phyloP scores from a whole-genome alignment of 352 stramenopile species.

The Phytophthora sp. region DNA sequence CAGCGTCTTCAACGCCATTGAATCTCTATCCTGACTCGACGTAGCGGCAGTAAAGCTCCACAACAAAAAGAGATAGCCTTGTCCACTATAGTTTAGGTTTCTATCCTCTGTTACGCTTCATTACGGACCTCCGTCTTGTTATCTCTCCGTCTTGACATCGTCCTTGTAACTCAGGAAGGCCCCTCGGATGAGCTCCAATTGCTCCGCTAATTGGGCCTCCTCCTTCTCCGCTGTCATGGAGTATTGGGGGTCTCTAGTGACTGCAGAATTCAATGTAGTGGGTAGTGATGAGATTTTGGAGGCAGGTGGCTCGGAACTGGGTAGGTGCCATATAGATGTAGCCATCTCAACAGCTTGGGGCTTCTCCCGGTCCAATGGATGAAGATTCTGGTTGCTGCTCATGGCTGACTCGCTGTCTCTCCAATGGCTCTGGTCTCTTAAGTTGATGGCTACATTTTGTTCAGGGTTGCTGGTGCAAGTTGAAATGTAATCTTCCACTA shows the following conservation, averaged over 20 bases:
- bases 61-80: too few species aligned
- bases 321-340: slow-evolving; percentile 1
- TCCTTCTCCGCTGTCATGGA: slow-evolving; percentile 2
- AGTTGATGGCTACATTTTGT: not conserved
- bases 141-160: not conserved
- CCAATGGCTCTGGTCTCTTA: not conserved
- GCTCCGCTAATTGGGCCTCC: slow-evolving; percentile 34
- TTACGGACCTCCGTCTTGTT: not conserved
- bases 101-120: not conserved
- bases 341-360: slow-evolving; percentile 4
- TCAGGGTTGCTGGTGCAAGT: not conserved
- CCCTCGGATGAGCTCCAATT: slow-evolving; percentile 45
- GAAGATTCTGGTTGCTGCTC: not conserved
- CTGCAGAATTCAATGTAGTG: not conserved
- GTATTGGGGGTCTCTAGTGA: not conserved
- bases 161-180: slow-evolving; percentile 43
- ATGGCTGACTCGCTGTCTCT: not conserved
- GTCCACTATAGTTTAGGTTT: too few species aligned
- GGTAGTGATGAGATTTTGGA: not conserved
- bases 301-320: not conserved
- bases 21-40: too few species aligned
- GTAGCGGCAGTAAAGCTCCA: too few species aligned
- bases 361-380: not conserved
- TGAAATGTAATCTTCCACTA: slow-evolving; percentile 55
- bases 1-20: too few species aligned